Evolutionary conservation across 345 rosid species (phyloP), one percentile per base, ranked within the genome.

Genomic region (Clausena lansium): DNA sequence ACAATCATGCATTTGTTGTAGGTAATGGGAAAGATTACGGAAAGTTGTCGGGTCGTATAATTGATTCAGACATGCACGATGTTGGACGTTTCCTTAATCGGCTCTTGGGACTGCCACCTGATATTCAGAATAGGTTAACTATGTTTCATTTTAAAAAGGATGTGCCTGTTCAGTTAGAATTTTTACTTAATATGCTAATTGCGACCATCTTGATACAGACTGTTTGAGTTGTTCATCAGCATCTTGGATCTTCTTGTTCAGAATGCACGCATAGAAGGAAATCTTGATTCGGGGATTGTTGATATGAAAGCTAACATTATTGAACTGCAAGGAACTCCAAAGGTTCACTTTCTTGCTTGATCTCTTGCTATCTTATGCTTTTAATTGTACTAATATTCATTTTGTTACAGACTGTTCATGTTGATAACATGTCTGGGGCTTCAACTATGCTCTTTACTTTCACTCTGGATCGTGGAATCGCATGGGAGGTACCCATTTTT

Each of bases 41-140:
- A 30, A 95, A 92, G 82, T 80, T 90, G 30, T 86, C 97, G n/a
- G 98, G 99, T 70, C 98, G 99, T 73, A 95, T 95, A 78, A 85
- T 93, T 86, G 99, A 95, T 87, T 93, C 99, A 24, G 99, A 95
- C 81, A 95, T 95, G 99, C 98, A 93, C 74, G 99, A 95, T 78
- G 95, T 92, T 82, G 99, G 98, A 24, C 91, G 98, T 82, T 95
- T 93, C 81, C 89, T 95, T 63, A 95, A 95, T 86, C 92, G 99
- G 35, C 94, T 96, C 77, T 84, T 94, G 68, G 99, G 99, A 73
- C 87, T 96, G 84, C 97, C 99, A 70, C 97, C 99, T 69, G 98
- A 94, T 64, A 93, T 96, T 82, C 99, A 96, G 77, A 96, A 96
- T 85, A 90, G 98, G 99, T 93, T 30, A 17, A 72, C 76, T 57